Conservation (phyloP, 352 stramenopile genomes). For the Phytophthora ramorum region DNA sequence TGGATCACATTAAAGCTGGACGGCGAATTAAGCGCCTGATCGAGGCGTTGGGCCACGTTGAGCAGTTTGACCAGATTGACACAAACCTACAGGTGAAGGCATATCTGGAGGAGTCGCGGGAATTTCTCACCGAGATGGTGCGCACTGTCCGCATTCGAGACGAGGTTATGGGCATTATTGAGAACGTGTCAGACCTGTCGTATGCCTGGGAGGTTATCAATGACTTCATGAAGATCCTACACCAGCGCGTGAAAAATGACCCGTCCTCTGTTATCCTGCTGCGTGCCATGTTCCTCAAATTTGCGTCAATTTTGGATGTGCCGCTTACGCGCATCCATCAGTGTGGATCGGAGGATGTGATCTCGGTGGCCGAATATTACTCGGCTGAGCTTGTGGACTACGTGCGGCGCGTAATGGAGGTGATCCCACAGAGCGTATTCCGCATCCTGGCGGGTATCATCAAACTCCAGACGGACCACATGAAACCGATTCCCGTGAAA, state of each 20-base stretch:
- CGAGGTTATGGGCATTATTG: conserved; percentile 92
- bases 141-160: conserved; percentile 94
- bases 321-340: conserved; percentile 94
- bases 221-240: conserved; percentile 95
- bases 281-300: conserved; percentile 95
- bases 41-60: conserved; percentile 93
- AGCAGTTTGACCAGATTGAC: conserved; percentile 97
- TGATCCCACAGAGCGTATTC: conserved; percentile 96
- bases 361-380: conserved; percentile 95
- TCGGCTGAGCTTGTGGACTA: conserved; percentile 94
- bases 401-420: conserved; percentile 94
- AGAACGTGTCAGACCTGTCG: conserved; percentile 94
- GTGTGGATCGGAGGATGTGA: conserved; percentile 92
- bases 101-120: conserved; percentile 92
- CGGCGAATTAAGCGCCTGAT: conserved; percentile 95
- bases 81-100: conserved; percentile 96
- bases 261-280: conserved; percentile 93
- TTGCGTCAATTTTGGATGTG: conserved; percentile 94
- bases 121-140: conserved; percentile 95
- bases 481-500: conserved; percentile 92
- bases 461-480: conserved; percentile 92
- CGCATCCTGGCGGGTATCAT: conserved; percentile 94
- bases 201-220: conserved; percentile 96
- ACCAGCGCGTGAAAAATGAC: conserved; percentile 93
- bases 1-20: conserved; percentile 93